phyloP scores from a whole-genome alignment of 106 monocot species.

The Platanthera guangdongensis region DNA sequence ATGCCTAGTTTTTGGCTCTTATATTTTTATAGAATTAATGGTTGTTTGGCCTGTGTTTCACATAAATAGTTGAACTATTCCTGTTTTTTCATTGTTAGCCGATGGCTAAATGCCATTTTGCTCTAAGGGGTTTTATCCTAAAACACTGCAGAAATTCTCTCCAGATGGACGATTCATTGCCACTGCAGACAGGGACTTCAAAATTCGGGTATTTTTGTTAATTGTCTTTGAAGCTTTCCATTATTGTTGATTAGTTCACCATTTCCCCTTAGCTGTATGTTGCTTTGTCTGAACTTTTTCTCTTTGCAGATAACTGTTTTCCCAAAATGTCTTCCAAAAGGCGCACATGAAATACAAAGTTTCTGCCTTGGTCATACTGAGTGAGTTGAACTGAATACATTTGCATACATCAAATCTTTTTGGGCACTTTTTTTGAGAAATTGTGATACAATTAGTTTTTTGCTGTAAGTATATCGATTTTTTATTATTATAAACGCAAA shows the following conservation, averaged over 20 bases:
- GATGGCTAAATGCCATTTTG: background rate
- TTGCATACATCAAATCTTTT: background rate
- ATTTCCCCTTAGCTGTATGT: background rate
- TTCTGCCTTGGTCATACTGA: slow-evolving; percentile 98
- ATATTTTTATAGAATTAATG: background rate
- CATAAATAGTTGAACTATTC: background rate
- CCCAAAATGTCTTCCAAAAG: slow-evolving; percentile 51
- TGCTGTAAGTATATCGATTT: background rate
- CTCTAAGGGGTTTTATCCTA: background rate
- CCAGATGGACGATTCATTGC: slow-evolving; percentile 86
- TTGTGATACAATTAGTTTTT: background rate
- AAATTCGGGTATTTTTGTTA: slow-evolving; percentile 67
- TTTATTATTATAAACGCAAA: background rate
- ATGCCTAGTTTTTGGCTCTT: background rate
- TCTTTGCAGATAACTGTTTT: slow-evolving; percentile 54
- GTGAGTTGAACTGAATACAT: slow-evolving; percentile 31
- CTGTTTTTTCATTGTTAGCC: background rate
- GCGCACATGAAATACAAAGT: slow-evolving; percentile 93
- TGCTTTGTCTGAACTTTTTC: background rate
- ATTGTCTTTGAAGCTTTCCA: background rate
- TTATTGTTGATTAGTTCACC: background rate
- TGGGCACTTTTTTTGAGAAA: background rate
- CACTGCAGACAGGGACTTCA: slow-evolving; percentile 90
- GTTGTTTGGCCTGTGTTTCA: background rate
- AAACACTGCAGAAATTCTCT: slow-evolving; percentile 70